Evolutionary conservation across 169 alveolate species (phyloP), one percentile per base, ranked within the genome.

Genomic region (Eimeria sp.): DNA sequence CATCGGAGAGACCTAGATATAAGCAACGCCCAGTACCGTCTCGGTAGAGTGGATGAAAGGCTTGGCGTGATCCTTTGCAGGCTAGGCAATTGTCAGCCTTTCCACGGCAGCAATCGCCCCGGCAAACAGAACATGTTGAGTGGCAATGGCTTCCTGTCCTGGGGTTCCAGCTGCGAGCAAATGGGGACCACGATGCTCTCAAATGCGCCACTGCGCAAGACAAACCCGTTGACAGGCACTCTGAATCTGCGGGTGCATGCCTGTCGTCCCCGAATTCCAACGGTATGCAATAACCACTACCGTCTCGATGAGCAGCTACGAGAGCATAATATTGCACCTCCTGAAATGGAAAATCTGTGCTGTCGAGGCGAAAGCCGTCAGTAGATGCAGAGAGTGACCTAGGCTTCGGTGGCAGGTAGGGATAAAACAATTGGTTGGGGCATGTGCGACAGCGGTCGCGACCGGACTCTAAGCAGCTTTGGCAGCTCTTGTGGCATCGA

Each of bases 1-100:
- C 68, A 37, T 74, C 80, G 62, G 78, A 30, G 27, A 8, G 88
- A n/a, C 23, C 56, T 23, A 77, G 37, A 71, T 71, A 52, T n/a
- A 80, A 27, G 56, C 96, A 91, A 8, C 91, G 91, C 20, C 96
- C 96, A 4, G 96, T 91, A 6, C 96, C 96, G 40, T 91, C 96
- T 25, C 91, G 13, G 64, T 91, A 91, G 56, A 82, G 72, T 46
- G 82, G 91, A 16, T 72, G 93, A 37, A 91, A 78, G 23, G 62
- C 77, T 49, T 27, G 80, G 43, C 74, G 64, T 30, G 49, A 4
- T 20, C 71, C 71, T 16, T 62, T 72, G 91, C 96, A 91, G 25
- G 93, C 66, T n/a, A 91, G 93, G 87, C 96, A 91, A 71, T 91
- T 91, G 52, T 91, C 96, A 25, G 83, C 64, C 66, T 78, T 82